Conservation (phyloP, 2,329 filamentous ascomycete genomes). For the Balansia obtecta region DNA sequence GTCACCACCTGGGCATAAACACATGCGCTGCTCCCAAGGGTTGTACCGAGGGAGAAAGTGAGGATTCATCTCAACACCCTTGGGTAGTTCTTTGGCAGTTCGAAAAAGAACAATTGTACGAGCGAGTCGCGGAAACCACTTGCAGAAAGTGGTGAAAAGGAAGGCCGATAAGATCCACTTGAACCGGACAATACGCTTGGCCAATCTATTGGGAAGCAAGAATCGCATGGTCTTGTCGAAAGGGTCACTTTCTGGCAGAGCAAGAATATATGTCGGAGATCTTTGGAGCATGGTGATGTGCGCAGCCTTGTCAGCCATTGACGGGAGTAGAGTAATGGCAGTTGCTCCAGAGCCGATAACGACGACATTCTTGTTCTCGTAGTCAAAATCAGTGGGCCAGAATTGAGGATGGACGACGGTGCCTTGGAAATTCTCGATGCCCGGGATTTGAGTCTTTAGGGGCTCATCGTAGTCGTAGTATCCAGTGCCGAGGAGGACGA, state of each 20-base stretch:
- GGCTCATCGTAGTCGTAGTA: constrained; percentile 61
- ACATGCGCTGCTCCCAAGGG: constrained; percentile 64
- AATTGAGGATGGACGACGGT: constrained; percentile 56
- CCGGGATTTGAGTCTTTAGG: constrained; percentile 46
- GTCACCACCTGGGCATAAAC: constrained; percentile 42
- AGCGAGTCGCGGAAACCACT: constrained; percentile 34
- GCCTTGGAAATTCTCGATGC: constrained; percentile 51
- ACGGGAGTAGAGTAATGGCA: constrained; percentile 60
- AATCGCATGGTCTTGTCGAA: constrained; percentile 22
- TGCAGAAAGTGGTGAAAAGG: constrained; percentile 23
- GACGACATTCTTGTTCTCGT: constrained; percentile 51
- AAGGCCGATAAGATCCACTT: constrained; percentile 34
- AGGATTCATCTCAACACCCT: constrained; percentile 35
- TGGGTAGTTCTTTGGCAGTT: constrained; percentile 37
- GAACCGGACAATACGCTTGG: constrained; percentile 30
- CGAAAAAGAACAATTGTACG: constrained; percentile 31
- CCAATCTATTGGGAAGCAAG: constrained; percentile 33
- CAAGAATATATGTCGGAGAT: constrained; percentile 56
- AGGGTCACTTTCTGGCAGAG: constrained; percentile 27
- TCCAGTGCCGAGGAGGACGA: constrained; percentile 37
- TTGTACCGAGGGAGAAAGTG: constrained; percentile 51
- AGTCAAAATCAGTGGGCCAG: constrained; percentile 56
- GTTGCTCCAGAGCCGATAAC: constrained; percentile 67
- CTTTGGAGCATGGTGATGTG: constrained; percentile 68
- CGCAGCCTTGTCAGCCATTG: constrained; percentile 46